phyloP scores from a whole-genome alignment of 148 eudicot species.

The Dysphania ambrosioides region DNA sequence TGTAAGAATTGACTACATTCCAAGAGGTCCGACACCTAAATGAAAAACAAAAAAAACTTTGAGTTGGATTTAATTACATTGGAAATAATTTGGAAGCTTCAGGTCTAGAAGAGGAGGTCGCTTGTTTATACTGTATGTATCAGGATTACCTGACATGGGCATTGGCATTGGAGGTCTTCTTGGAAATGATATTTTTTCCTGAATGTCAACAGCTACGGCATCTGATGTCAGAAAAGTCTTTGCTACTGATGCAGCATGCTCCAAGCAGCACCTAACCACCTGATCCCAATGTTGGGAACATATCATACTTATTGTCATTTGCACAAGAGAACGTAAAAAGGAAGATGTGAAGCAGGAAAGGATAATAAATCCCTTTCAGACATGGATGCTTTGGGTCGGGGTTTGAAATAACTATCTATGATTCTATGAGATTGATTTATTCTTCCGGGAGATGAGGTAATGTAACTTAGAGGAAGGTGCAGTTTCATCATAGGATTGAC shows the following conservation, averaged over 20 bases:
- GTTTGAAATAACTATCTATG: no score
- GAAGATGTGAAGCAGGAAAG: neutral
- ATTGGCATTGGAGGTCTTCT: conserved; percentile 42
- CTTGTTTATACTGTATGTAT: neutral
- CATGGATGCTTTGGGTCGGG: no score
- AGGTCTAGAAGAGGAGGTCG: neutral
- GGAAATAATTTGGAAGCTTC: neutral
- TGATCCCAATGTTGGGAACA: conserved; percentile 24
- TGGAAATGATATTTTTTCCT: conserved; percentile 34
- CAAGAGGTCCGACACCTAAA: conserved; percentile 38
- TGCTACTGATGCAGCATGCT: conserved; percentile 88
- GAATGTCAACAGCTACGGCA: conserved; percentile 70
- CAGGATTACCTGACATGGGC: no score
- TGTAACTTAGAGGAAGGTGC: no score
- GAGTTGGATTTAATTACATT: neutral
- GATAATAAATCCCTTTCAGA: no score
- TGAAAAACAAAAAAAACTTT: neutral
- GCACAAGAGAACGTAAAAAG: neutral
- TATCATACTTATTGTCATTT: no score
- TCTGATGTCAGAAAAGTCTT: conserved; percentile 70
- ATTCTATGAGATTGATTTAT: no score
- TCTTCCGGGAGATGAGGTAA: no score
- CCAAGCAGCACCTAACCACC: conserved; percentile 91
- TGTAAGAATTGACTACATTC: conserved; percentile 18
- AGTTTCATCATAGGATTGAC: no score